Conservation (phyloP, 352 stramenopile species). For the Hyphochytrium catenoides region DNA sequence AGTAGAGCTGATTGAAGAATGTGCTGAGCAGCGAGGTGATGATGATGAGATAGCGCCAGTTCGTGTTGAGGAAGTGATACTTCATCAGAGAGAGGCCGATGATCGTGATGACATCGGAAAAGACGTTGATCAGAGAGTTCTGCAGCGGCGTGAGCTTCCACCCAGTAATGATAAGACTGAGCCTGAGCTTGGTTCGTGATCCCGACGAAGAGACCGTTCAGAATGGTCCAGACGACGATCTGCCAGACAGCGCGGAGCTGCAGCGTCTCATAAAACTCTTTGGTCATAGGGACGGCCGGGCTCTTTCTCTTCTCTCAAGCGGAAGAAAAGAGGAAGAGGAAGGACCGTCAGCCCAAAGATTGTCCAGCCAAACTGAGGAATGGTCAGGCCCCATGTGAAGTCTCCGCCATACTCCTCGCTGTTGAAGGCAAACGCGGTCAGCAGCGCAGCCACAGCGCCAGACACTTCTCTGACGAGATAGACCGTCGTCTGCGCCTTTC, state of each 20-base stretch:
- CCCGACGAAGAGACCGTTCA: conserved; percentile 22
- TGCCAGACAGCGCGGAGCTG: conserved; percentile 38
- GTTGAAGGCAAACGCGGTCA: conserved; percentile 29
- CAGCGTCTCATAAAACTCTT: conserved; percentile 35
- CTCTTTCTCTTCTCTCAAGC: conserved; percentile 22
- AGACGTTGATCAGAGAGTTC: too few relatives aligned
- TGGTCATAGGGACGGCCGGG: conserved; percentile 11
- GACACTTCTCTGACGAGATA: conserved; percentile 14
- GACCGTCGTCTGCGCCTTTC: conserved; percentile 16
- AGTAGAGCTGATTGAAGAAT: too few relatives aligned
- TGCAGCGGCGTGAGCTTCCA: too few relatives aligned
- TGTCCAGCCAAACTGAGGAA: conserved; percentile 16
- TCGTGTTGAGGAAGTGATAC: too few relatives aligned
- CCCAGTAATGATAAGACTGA: conserved; percentile 21
- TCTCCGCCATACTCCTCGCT: conserved; percentile 23
- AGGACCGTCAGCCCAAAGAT: conserved; percentile 11
- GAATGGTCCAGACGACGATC: conserved; percentile 22
- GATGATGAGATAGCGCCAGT: too few relatives aligned
- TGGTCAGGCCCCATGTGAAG: conserved; percentile 20
- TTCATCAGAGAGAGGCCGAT: too few relatives aligned
- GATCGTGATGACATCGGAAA: too few relatives aligned
- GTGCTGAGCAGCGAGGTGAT: too few relatives aligned
- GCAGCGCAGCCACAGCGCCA: conserved; percentile 15
- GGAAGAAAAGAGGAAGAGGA: conserved; percentile 18
- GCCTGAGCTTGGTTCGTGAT: conserved; percentile 20